phyloP scores from a whole-genome alignment of 495 filamentous ascomycete species.

The Pyrenopolyporus hunteri region DNA sequence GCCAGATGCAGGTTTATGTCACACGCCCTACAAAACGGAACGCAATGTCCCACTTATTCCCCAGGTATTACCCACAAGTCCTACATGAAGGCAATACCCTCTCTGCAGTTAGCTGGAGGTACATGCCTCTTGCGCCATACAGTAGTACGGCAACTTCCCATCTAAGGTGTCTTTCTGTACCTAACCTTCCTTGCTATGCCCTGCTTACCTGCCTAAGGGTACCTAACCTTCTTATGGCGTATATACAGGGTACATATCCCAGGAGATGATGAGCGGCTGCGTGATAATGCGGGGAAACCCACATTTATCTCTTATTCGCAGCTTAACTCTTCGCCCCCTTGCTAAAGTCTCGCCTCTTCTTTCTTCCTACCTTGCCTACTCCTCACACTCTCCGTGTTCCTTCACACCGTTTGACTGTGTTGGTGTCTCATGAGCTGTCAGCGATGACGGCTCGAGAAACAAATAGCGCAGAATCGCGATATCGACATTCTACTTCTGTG shows the following conservation, averaged over 20 bases:
- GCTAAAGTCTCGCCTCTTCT: too few relatives aligned
- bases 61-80: slow-evolving; percentile 15
- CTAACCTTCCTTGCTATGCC: slow-evolving; percentile 4
- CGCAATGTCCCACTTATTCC: slow-evolving; percentile 26
- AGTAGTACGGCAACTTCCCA: too few relatives aligned
- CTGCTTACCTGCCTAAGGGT: too few relatives aligned
- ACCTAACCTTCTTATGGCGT: too few relatives aligned
- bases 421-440: background rate
- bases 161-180: too few relatives aligned
- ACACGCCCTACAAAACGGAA: slow-evolving; percentile 29
- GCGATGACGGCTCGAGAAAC: background rate
- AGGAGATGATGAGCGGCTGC: slow-evolving; percentile 33
- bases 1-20: slow-evolving; percentile 36
- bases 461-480: slow-evolving; percentile 1
- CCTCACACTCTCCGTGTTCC: too few relatives aligned
- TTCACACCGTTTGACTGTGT: too few relatives aligned
- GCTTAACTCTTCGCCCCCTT: slow-evolving; percentile 13
- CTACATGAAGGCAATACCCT: background rate
- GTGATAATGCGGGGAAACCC: slow-evolving; percentile 36
- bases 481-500: too few relatives aligned
- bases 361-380: too few relatives aligned
- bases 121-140: too few relatives aligned
- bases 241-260: too few relatives aligned
- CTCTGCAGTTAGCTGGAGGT: too few relatives aligned
- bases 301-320: slow-evolving; percentile 26